These are phyloP conservation scores for Prillingera fragicola DNA, from an alignment of 1,284 basidiomycete genomes.

Conservation along the genomic window DNA sequence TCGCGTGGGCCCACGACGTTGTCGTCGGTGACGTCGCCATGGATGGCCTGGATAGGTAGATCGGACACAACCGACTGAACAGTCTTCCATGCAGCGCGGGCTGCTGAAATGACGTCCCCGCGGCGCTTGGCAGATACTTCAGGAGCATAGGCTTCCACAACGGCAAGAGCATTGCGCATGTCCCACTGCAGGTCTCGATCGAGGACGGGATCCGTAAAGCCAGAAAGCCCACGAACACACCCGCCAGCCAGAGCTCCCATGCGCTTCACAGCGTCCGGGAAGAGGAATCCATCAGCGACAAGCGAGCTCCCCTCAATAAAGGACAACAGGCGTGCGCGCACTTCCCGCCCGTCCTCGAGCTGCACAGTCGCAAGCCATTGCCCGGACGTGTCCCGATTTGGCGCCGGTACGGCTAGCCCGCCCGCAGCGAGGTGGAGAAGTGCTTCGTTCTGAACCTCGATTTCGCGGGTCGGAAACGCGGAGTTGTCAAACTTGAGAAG, in stretches of 20 bases:
- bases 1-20: conserved; percentile 11
- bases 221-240: neutral
- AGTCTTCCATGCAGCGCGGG: neutral
- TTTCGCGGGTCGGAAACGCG: conserved; percentile 3
- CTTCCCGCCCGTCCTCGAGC: neutral
- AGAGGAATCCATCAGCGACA: conserved; percentile 7
- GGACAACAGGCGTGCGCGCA: conserved; percentile 6
- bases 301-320: conserved; percentile 10
- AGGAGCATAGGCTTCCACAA: conserved; percentile 4
- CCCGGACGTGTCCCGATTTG: neutral
- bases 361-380: neutral
- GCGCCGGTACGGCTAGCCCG: conserved; percentile 2
- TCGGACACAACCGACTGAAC: neutral
- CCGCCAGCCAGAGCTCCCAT: conserved; percentile 7
- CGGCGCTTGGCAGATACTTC: neutral
- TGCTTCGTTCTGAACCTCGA: conserved; percentile 10
- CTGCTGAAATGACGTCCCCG: neutral
- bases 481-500: conserved; percentile 17
- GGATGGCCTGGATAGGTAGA: conserved; percentile 9
- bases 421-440: neutral
- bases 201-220: conserved; percentile 1
- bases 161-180: conserved; percentile 9
- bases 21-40: conserved; percentile 17
- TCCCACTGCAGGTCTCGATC: conserved; percentile 15
- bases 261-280: neutral